Base-by-base conservation (phyloP, 208 protist genomes). In the Lotmaria passim region DNA sequence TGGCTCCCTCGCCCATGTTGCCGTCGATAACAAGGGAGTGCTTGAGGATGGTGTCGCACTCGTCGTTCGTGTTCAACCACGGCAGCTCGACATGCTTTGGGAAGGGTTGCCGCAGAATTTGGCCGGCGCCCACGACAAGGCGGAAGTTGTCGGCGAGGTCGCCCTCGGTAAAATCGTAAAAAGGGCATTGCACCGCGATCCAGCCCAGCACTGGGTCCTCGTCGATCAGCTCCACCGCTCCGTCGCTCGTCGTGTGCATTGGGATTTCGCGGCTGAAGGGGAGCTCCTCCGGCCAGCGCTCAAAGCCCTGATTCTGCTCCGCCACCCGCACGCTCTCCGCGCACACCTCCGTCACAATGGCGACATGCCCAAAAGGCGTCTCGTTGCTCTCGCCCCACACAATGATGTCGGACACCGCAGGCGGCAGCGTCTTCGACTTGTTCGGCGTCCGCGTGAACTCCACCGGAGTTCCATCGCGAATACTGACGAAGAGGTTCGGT, bases 291-390 rank as follows among this genome's bases (percentile, higher is more conserved):
- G 75, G 61, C 85, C 84, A 95, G 56, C 48, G 38, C 58, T 81
- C 67, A 62, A 89, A 93, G 19, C 73, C 81, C 31, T 90, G 68
- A 59, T 91, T 93, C 62, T 95, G 86, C 78, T 95, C 89, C 11
- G 86, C 85, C 19, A 91, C 63, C 14, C 76, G 65, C 47, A 93
- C 69, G 44, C 58, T 34, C 17, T 64, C 63, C 14, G 69, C 47
- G 12, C 46, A 46, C 28, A 80, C 60, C 39, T 86, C 78, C 21
- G 72, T 84, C 19, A 93, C 85, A 36, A 91, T 65, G 14, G 82
- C 86, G 5, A 85, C 75, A 67, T 93, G 86, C 21, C 85, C 89
- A 60, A 86, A 84, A 4, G 86, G 85, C 1, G 73, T 68, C 46
- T 68, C 71, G n/a, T 43, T 58, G 48, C 77, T 75, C n/a, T 69